Evolutionary conservation across 805 yeast genomes (phyloP), one percentile per base, ranked within the genome.

Genomic region (Lipomyces sp.): DNA sequence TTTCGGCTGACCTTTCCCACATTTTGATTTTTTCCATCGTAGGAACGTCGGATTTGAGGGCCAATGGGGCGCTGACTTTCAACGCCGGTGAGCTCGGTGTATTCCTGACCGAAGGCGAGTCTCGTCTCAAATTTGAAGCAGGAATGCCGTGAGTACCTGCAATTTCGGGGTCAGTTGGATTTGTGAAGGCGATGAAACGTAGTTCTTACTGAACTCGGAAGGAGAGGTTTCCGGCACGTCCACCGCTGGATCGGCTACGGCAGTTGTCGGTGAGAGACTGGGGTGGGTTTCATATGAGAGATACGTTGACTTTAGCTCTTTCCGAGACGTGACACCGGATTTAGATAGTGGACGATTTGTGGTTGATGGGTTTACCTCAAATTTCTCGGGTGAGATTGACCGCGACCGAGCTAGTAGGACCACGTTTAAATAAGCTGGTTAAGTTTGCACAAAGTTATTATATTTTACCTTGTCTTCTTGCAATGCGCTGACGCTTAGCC

Each of bases 381-480:
- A 15, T 33, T 48, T 42, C 13, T 60, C 63, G 45, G 57, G 55
- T 30, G 57, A 58, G 33, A 58, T 13, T 6, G 50, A 51, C 15
- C 57, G 33, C 39, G 66, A 37, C n/a, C 66, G 66, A 30, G 62
- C 69, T 64, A 33, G n/a, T n/a, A 15, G 48, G n/a, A 42, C 1
- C 2, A 8, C 24, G 24, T 24, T 24, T 42, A 3, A 42, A 24
- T n/a, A 42, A 13, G 6, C 24, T n/a, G 24, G n/a, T 18, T 13
- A 8, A 37, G 24, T 6, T 42, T 5, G 35, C 34, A 35, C 10
- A 32, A 35, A 5, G 2, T 24, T 50, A 7, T 33, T 24, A 39
- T 6, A 29, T 32, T 51, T 30, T 59, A 66, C 70, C 70, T 45
- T 53, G 59, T 39, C 65, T 24, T 10, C 70, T 60, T 15, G 68